Evolutionary conservation across 495 filamentous ascomycete genomes (phyloP), one percentile per base, ranked within the genome.

Genomic region (Schizothecium vesticola): DNA sequence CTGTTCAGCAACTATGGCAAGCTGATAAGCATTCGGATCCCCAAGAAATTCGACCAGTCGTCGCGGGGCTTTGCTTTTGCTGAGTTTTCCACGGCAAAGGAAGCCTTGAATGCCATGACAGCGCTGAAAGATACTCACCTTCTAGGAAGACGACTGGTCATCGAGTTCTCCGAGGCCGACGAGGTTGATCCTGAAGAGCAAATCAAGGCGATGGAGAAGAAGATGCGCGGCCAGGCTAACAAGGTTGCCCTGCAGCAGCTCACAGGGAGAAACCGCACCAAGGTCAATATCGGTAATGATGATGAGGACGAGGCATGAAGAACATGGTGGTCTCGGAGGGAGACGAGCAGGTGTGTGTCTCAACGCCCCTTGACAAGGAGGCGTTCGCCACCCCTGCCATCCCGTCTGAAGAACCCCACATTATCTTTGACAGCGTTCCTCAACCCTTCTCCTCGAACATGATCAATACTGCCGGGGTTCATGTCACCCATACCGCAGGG

Each of bases 41-140:
- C 95, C 3, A 93, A 97, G 80, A 98, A 97, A 75, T 94, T 97
- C 78, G 91, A 97, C 75, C 86, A 88, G 59, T 84, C 87, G 55
- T 87, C 93, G 70, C 90, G 95, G 77, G 95, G 95, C 56, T 99
- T 97, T 76, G 95, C 93, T 33, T 99, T 99, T 81, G 96, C 93
- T 11, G 94, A 98, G 69, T 99, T 98, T 76, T 87, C 92, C 63
- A 97, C 92, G 69, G 86, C 91, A 68, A 89, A 90, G 71, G 95
- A 99, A 80, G 96, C 95, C 57, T 89, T 94, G 80, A 97, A 92
- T 80, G 96, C 95, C 64, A 88, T 97, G 82, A 89, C 92, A 71
- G 90, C 95, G 26, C 84, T 99, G 64, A 89, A 89, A 77, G 92
- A 96, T 77, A 97, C 95, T 21, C 95, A 99, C 90, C 80, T 99